Base-by-base conservation (phyloP, 2,329 filamentous ascomycete species). In the Monosporascus sp. region DNA sequence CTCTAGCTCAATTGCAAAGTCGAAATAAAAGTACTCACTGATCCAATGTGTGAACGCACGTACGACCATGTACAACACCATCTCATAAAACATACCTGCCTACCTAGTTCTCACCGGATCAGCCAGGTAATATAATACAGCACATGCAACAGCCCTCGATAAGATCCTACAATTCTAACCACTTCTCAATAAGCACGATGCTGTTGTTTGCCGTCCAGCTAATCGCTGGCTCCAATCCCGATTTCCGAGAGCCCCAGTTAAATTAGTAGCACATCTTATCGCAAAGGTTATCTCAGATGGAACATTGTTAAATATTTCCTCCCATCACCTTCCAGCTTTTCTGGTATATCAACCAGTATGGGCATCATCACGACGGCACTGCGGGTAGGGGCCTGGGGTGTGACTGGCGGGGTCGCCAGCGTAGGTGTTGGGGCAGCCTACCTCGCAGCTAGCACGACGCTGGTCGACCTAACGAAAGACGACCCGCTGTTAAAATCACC, bases 401-500 rank as follows among this genome's bases (percentile, higher is more conserved):
- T 76, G 36, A 70, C 75, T 20, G 77, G 79, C 58, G 76, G 79
- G 16, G 69, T 77, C 34, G 79, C 78, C 17, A 73, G 73, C 22
- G 79, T 67, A 3, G 71, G 69, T 17, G 73, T 81, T 56, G 76
- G 81, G 49, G 67, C 79, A 44, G 76, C 72, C 36, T 81, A 77
- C 55, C 74, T 79, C 55, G 80, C 79, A 44, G 74, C 79, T 56
- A 75, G 77, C 56, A 84, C 82, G 60, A 76, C 73, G 40, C 73
- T 86, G 63, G 72, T 83, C 62, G 77, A 82, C 51, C 79, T 86
- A 47, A 68, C 75, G n/a, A 67, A 77, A 45, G 76, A 78, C 59
- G 85, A 89, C 61, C 79, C 81, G 37, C 69, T 89, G 61, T 86
- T 84, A 77, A 73, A 73, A 51, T 80, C 80, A 27, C 73, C 76